phyloP scores from a whole-genome alignment of 805 yeast genomes.

The Yarrowia deformans region DNA sequence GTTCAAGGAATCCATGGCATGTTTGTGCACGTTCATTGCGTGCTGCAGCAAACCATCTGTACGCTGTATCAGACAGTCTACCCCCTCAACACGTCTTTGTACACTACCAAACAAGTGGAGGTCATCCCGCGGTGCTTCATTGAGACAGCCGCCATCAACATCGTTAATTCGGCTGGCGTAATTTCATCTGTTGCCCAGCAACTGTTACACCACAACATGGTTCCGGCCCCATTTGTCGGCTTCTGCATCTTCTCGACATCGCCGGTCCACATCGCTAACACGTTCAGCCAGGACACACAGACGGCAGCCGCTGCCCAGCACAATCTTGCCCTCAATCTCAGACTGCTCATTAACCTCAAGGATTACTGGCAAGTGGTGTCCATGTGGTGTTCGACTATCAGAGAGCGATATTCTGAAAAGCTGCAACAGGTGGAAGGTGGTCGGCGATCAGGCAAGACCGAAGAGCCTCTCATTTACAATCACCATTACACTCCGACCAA shows the following conservation, averaged over 20 bases:
- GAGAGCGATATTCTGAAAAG: constrained; percentile 47
- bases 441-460: constrained; percentile 19
- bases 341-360: constrained; percentile 47
- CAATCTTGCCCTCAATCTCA: constrained; percentile 49
- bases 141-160: constrained; percentile 47
- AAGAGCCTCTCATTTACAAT: constrained; percentile 30
- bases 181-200: constrained; percentile 48
- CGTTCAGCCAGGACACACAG: constrained; percentile 47
- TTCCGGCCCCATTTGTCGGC: constrained; percentile 51
- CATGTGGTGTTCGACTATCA: constrained; percentile 50
- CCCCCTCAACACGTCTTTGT: constrained; percentile 45
- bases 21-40: constrained; percentile 49
- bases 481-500: constrained; percentile 35
- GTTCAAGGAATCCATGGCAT: constrained; percentile 43
- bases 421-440: constrained; percentile 32
- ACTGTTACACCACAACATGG: constrained; percentile 45
- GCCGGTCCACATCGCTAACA: constrained; percentile 50
- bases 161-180: constrained; percentile 49
- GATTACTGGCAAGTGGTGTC: constrained; percentile 51
- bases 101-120: constrained; percentile 1
- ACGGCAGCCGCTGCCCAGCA: constrained; percentile 48
- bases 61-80: constrained; percentile 49
- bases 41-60: constrained; percentile 47
- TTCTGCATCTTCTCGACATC: constrained; percentile 51
- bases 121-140: constrained; percentile 47